Base-by-base conservation (phyloP, 1,284 basidiomycete genomes). In the Heterobasidion occidentale region DNA sequence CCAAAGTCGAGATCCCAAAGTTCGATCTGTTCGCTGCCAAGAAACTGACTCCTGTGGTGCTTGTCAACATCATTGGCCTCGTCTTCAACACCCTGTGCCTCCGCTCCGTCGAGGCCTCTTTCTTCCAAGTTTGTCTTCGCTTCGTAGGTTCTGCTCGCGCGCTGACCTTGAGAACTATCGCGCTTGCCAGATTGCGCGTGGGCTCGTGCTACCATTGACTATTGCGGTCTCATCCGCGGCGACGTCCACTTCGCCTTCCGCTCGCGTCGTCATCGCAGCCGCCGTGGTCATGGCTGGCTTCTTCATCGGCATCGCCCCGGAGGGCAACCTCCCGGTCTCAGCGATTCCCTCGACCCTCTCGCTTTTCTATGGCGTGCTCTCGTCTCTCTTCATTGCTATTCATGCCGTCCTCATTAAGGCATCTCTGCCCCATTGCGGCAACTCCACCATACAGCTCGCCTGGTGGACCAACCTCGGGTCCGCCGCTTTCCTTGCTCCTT, bases 21-120 rank as follows among this genome's bases (percentile, higher is more conserved):
- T 64, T 83, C 27, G 79, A 84, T 17, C 46, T 76, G 2, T 67
- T 71, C 36, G 74, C 75, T 1, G 81, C 78, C 9, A 81, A 77
- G 63, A 84, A 84, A 60, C 74, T 88, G 3, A 61, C 77, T 3
- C 84, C 85, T 1, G 83, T 88, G 8, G 79, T 87, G 0, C 66
- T 77, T 3, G 81, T 88, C 46, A 87, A 88, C 64, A 80, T 88
- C 36, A 72, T 84, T 34, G 87, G 88, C 8, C 76, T 91, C 8
- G 79, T 87, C 9, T 90, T 90, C 75, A 90, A 90, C 63, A 88
- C 84, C 0, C 76, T 89, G 14, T 90, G 88, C 65, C 72, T 90
- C 54, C 77, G 86, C 46, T 83, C 81, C 57, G 87, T 90, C 36
- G 87, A 90, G 58, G 86, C 88, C 1, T 84, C 85, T 0, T 90